Evolutionary conservation across 163 green algal species (phyloP).

Genomic region (Scenedesmus sp.): DNA sequence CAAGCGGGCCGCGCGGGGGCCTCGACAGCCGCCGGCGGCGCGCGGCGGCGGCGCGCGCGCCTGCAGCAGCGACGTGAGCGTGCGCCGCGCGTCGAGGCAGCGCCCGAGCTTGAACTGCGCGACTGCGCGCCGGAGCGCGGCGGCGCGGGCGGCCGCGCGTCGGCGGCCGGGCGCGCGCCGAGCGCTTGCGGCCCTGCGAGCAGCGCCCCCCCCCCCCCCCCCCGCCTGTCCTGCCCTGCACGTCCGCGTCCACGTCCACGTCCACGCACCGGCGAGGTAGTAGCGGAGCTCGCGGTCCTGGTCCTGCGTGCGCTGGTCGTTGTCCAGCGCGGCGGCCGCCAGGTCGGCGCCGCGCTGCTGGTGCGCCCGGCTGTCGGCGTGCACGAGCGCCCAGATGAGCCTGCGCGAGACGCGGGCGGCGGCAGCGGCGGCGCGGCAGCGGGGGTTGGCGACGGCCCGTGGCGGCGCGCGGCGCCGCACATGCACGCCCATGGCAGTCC

Average conservation of each 20-base stretch:
- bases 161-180: too few species aligned
- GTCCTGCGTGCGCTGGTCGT: slow-evolving; percentile 24
- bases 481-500: not conserved
- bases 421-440: not conserved
- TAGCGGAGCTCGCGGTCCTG: slow-evolving; percentile 40
- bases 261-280: slow-evolving; percentile 17
- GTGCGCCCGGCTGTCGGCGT: slow-evolving; percentile 14
- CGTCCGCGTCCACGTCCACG: too few species aligned
- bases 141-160: too few species aligned
- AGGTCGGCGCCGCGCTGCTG: slow-evolving; percentile 36
- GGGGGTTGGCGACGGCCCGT: not conserved
- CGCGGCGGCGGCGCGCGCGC: not conserved
- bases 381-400: slow-evolving; percentile 39
- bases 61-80: slow-evolving; percentile 14
- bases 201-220: too few species aligned
- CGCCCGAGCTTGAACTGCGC: slow-evolving; percentile 22
- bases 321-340: slow-evolving; percentile 26
- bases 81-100: slow-evolving; percentile 36
- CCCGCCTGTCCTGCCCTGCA: too few species aligned
- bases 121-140: slow-evolving; percentile 1
- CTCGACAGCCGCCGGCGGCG: too few species aligned
- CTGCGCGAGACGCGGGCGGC: too few species aligned
- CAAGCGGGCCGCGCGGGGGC: too few species aligned
- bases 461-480: not conserved
- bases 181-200: too few species aligned